phyloP scores from a whole-genome alignment of 2,329 filamentous ascomycete genomes.

The Fusarium goolgardi region DNA sequence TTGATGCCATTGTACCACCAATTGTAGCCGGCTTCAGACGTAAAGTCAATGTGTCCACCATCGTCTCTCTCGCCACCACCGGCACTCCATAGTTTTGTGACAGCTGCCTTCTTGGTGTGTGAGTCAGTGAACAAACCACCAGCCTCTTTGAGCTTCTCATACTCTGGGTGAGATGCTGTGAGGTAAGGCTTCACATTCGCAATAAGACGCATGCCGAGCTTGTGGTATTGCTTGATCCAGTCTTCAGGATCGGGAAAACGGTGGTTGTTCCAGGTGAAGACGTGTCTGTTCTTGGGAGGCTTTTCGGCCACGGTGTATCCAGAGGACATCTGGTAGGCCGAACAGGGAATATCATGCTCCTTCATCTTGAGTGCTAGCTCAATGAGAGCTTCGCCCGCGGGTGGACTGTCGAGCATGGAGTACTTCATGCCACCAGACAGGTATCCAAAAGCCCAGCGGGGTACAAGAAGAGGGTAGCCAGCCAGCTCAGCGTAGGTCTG shows the following conservation, averaged over 20 bases:
- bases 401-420: constrained; percentile 61
- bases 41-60: constrained; percentile 80
- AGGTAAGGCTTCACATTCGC: constrained; percentile 81
- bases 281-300: constrained; percentile 76
- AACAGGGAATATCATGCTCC: constrained; percentile 75
- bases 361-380: constrained; percentile 71
- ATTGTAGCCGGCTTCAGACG: constrained; percentile 71
- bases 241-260: constrained; percentile 75
- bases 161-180: constrained; percentile 73
- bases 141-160: constrained; percentile 67
- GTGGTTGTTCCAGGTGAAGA: constrained; percentile 75
- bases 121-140: constrained; percentile 74
- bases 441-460: constrained; percentile 79
- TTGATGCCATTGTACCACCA: constrained; percentile 79
- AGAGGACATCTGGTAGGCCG: constrained; percentile 77
- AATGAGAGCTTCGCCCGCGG: constrained; percentile 68
- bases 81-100: constrained; percentile 76
- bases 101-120: constrained; percentile 61
- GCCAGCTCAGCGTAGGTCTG: constrained; percentile 73
- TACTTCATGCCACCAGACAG: constrained; percentile 72
- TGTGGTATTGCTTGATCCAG: constrained; percentile 71
- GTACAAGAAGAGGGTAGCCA: constrained; percentile 74
- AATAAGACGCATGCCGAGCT: constrained; percentile 73
- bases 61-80: constrained; percentile 77
- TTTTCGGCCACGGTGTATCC: constrained; percentile 76